A percentile compares a stretch with the other conserved stretches of the same genome.
phyloP scores from a whole-genome alignment of 2,329 filamentous ascomycete species.

The Penicillium sp. region DNA sequence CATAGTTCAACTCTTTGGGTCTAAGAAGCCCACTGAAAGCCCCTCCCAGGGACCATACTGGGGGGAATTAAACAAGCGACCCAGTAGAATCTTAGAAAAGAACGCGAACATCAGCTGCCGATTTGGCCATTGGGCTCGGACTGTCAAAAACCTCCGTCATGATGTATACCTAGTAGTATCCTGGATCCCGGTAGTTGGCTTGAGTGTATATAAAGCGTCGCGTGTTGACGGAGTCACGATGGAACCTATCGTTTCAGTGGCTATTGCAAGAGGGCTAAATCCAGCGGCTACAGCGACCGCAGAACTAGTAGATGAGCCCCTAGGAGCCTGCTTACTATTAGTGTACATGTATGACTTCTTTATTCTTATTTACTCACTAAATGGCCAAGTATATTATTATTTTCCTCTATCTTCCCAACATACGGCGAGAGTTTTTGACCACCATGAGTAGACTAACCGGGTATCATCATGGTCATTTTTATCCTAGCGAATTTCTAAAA shows the following conservation, averaged over 20 bases:
- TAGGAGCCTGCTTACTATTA: conserved; percentile 23
- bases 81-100: background rate
- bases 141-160: conserved; percentile 1
- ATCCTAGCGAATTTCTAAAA: conserved; percentile 1
- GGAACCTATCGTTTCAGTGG: conserved; percentile 35
- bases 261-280: conserved; percentile 32
- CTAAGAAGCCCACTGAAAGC: background rate
- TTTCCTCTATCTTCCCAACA: conserved; percentile 5
- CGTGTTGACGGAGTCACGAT: conserved; percentile 4
- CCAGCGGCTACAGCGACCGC: conserved; percentile 35
- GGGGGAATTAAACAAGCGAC: background rate
- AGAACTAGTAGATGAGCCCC: conserved; percentile 37
- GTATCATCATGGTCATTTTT: conserved; percentile 6
- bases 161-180: background rate
- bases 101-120: background rate
- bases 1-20: background rate
- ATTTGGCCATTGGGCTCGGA: conserved; percentile 1
- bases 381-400: conserved; percentile 1
- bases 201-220: background rate
- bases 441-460: conserved; percentile 24
- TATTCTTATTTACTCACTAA: background rate
- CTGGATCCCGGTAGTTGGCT: background rate
- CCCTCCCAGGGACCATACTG: background rate
- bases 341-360: background rate
- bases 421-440: conserved; percentile 33